phyloP scores from a whole-genome alignment of 176 grass and related monocot genomes.

The Lolium multiflorum region DNA sequence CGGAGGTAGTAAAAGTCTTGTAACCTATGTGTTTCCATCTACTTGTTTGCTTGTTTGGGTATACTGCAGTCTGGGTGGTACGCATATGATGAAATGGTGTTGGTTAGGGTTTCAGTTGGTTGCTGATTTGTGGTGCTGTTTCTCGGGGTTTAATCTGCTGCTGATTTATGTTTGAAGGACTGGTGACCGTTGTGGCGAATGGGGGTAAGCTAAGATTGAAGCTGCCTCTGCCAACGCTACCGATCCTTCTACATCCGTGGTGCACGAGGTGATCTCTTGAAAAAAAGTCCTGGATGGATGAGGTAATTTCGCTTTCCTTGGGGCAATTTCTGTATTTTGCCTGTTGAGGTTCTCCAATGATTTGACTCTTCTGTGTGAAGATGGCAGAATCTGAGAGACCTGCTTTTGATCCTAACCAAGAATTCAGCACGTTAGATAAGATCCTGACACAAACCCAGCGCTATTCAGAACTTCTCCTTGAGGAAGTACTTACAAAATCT shows the following conservation, averaged over 20 bases:
- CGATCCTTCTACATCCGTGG: not conserved
- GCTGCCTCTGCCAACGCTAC: not conserved
- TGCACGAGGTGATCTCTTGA: not conserved
- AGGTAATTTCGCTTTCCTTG: not conserved
- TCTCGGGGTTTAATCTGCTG: constrained; percentile 30
- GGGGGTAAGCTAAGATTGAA: not conserved
- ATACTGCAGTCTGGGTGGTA: constrained; percentile 10
- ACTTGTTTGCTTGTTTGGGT: not conserved
- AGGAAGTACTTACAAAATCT: not conserved
- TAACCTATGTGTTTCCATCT: not conserved
- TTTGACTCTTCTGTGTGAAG: not conserved
- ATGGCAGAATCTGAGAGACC: not conserved
- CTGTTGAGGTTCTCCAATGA: not conserved
- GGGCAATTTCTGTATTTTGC: not conserved
- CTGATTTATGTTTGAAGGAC: constrained; percentile 37
- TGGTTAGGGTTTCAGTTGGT: constrained; percentile 19
- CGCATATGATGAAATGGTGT: not conserved
- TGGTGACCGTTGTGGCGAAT: constrained; percentile 41
- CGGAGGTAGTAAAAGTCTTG: not conserved
- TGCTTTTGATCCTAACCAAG: not conserved
- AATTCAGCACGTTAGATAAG: not conserved
- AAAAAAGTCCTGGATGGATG: not conserved
- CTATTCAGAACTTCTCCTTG: not conserved
- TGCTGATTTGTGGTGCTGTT: not conserved
- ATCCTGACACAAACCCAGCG: not conserved